phyloP scores from a whole-genome alignment of 352 stramenopile genomes.

The Lagenidium giganteum region DNA sequence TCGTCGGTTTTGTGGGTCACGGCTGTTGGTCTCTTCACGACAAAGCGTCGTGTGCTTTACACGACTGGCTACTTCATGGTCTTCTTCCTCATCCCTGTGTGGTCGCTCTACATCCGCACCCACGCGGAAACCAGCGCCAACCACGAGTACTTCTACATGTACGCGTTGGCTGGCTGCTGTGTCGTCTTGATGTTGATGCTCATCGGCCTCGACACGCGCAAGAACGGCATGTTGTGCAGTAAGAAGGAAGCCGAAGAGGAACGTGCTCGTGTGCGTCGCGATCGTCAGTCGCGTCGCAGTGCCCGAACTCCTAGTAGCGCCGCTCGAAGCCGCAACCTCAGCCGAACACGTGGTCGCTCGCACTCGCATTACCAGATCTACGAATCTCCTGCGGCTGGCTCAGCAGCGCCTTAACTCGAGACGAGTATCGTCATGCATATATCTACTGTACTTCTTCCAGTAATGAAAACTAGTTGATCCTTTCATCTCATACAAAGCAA shows the following conservation, averaged over 20 bases:
- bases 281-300: constrained; percentile 22
- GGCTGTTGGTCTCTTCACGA: constrained; percentile 66
- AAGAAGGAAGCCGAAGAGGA: constrained; percentile 21
- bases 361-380: constrained; percentile 20
- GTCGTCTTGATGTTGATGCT: constrained; percentile 20
- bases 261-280: constrained; percentile 12
- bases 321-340: constrained; percentile 22
- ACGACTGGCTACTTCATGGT: constrained; percentile 66
- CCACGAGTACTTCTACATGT: constrained; percentile 25
- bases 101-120: constrained; percentile 18
- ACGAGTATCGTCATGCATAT: too few relatives aligned
- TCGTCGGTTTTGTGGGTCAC: constrained; percentile 75
- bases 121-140: constrained; percentile 5
- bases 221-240: constrained; percentile 26
- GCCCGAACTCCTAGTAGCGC: constrained; percentile 21
- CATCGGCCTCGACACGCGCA: constrained; percentile 14
- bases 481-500: too few relatives aligned
- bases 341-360: constrained; percentile 16
- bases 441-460: constrained; percentile 60
- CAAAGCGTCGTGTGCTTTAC: constrained; percentile 50
- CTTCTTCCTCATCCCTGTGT: constrained; percentile 65
- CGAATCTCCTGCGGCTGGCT: constrained; percentile 14
- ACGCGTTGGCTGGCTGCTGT: constrained; percentile 16
- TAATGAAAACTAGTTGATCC: too few relatives aligned
- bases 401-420: too few relatives aligned